Base-by-base conservation (phyloP, 2,329 filamentous ascomycete species). In the Huntiella savannae region DNA sequence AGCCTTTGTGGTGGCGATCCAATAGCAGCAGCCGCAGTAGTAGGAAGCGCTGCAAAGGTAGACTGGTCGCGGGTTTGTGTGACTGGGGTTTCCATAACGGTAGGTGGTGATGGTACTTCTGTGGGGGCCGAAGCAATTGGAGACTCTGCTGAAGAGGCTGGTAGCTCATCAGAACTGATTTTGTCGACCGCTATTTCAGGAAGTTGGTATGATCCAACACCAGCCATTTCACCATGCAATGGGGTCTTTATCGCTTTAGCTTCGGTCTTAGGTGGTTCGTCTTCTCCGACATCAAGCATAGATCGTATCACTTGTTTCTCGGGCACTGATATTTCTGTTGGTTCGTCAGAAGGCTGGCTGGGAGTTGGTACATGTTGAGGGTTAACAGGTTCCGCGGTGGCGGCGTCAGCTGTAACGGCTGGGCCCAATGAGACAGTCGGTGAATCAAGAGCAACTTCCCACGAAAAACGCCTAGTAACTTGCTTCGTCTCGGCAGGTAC, bases 401-500 rank as follows among this genome's bases (percentile, higher is more conserved):
- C 6, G 7, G 13, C 17, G 7, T 19, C 11, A 8, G 12, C 11
- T 32, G 17, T 3, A 15, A 15, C 10, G n/a, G 40, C 11, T 15
- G 19, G 13, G n/a, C 28, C 19, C 10, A 13, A 42, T 6, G 32
- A 11, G 6, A 35, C 33, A 11, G 34, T n/a, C 15, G 34, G 17
- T 10, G 43, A 43, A 12, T 43, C 40, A 32, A 34, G 12, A 11
- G 34, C 28, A 39, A 39, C 42, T 33, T 49, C 47, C 47, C 47
- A 49, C 6, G 47, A 49, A 28, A 49, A 49, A 1, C 47, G 43
- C 22, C 41, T 45, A n/a, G 39, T 15, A n/a, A 32, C 11, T 33
- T 32, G 19, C 40, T 16, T 32, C 8, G 17, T 43, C 12, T 33
- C 40, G 11, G 19, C 5, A 33, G 16, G 19, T 32, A n/a, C 19